phyloP scores from a whole-genome alignment of 306 rosid genomes.

The Albizia julibrissin region DNA sequence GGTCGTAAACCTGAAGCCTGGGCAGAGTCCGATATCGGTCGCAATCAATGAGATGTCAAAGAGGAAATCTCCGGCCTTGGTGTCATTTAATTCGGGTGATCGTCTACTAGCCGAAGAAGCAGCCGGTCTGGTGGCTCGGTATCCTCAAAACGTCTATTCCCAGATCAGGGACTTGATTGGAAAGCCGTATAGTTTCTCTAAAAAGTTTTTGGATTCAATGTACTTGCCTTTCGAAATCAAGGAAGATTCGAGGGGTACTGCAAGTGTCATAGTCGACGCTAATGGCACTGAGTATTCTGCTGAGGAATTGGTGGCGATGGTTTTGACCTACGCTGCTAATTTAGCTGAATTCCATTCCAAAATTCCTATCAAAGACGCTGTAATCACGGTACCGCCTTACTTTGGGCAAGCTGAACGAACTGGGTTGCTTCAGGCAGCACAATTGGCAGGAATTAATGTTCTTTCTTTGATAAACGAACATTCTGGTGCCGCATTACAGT shows the following conservation, averaged over 20 bases:
- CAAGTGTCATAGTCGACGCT: slow-evolving; percentile 56
- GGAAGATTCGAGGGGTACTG: slow-evolving; percentile 69
- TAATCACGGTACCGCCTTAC: slow-evolving; percentile 89
- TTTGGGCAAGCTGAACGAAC: slow-evolving; percentile 91
- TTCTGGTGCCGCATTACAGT: slow-evolving; percentile 96
- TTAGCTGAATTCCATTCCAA: slow-evolving; percentile 91
- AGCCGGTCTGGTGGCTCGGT: slow-evolving; percentile 82
- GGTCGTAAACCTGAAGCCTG: slow-evolving; percentile 92
- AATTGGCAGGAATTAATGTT: slow-evolving; percentile 81
- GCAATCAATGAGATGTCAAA: slow-evolving; percentile 98
- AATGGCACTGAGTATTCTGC: slow-evolving; percentile 52
- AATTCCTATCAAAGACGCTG: slow-evolving; percentile 76
- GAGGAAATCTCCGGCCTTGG: slow-evolving; percentile 83
- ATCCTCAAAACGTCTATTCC: slow-evolving; percentile 82
- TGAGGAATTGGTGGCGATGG: slow-evolving; percentile 87
- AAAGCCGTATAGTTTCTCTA: slow-evolving; percentile 58
- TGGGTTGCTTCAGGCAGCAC: slow-evolving; percentile 79
- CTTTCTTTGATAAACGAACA: slow-evolving; percentile 87
- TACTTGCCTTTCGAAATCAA: slow-evolving; percentile 71
- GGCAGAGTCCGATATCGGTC: slow-evolving; percentile 86
- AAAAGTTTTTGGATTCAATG: slow-evolving; percentile 56
- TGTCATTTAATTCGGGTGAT: slow-evolving; percentile 76
- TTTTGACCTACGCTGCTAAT: slow-evolving; percentile 62
- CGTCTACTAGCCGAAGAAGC: slow-evolving; percentile 94
- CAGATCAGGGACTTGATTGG: slow-evolving; percentile 81